Percentiles rank a stretch among this genome's conserved stretches.
These are phyloP conservation scores for Aspergillus ruber DNA, from an alignment of 2,329 filamentous ascomycete species.

Conservation along the genomic window DNA sequence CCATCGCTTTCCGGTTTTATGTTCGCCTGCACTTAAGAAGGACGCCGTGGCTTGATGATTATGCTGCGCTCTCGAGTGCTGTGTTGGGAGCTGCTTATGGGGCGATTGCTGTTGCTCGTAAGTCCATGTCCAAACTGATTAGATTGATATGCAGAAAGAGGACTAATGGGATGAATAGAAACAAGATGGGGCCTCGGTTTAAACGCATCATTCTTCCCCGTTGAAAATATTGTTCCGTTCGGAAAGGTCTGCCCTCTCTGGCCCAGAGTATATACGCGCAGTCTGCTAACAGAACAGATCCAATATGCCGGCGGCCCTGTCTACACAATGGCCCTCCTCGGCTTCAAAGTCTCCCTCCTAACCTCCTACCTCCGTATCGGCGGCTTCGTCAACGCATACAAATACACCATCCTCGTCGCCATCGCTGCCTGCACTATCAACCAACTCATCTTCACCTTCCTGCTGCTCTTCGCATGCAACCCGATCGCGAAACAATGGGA, in stretches of 20 bases:
- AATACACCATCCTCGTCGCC: slow-evolving; percentile 27
- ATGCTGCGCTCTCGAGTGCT: slow-evolving; percentile 16
- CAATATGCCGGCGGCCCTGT: slow-evolving; percentile 24
- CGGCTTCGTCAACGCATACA: slow-evolving; percentile 33
- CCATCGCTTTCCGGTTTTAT: slow-evolving; percentile 19
- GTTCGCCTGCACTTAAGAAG: slow-evolving; percentile 16
- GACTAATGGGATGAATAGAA: slow-evolving; percentile 10
- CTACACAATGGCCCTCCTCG: slow-evolving; percentile 30
- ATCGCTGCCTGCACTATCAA: slow-evolving; percentile 32
- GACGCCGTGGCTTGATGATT: slow-evolving; percentile 21
- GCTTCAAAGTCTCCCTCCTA: slow-evolving; percentile 45
- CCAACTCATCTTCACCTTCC: slow-evolving; percentile 30
- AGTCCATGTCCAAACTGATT: slow-evolving; percentile 3
- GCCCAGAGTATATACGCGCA: neutral
- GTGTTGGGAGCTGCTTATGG: slow-evolving; percentile 14
- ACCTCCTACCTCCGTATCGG: slow-evolving; percentile 43
- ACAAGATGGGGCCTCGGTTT: slow-evolving; percentile 23
- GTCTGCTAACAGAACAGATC: slow-evolving; percentile 8
- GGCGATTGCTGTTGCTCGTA: slow-evolving; percentile 14
- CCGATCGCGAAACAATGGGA: slow-evolving; percentile 42
- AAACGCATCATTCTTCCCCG: slow-evolving; percentile 12
- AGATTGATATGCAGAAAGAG: neutral
- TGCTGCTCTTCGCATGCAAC: slow-evolving; percentile 19
- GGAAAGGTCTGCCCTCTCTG: slow-evolving; percentile 13
- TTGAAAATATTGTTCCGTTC: slow-evolving; percentile 19